Percentiles rank a stretch among this genome's conserved stretches.
phyloP scores from a whole-genome alignment of 768 basidiomycete genomes.

The Basidioascus undulatus region DNA sequence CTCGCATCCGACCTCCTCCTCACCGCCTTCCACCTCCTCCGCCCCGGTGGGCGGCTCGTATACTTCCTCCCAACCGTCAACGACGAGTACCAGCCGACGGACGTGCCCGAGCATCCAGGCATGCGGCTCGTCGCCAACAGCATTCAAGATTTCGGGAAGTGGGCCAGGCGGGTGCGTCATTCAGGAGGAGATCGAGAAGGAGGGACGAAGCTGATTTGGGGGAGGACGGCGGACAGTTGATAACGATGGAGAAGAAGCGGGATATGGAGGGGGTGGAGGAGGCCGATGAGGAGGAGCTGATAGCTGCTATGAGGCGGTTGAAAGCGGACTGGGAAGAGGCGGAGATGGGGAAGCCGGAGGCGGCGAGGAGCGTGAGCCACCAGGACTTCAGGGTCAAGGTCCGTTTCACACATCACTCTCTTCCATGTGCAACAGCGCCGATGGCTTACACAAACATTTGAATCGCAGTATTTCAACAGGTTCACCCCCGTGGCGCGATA shows the following conservation, averaged over 20 bases:
- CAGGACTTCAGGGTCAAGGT: too few species aligned
- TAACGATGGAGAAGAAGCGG: slow-evolving; percentile 78
- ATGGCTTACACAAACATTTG: too few species aligned
- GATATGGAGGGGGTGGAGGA: too few species aligned
- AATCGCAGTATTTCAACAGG: too few species aligned
- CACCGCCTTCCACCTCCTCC: slow-evolving; percentile 59
- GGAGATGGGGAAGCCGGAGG: too few species aligned
- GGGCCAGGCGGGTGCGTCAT: slow-evolving; percentile 53
- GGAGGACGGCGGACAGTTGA: slow-evolving; percentile 31
- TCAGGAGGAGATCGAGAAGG: neutral
- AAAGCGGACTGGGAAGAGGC: too few species aligned
- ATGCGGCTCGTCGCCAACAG: slow-evolving; percentile 78
- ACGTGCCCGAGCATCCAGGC: slow-evolving; percentile 53
- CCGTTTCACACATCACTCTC: too few species aligned
- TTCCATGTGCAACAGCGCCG: too few species aligned
- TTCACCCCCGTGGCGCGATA: too few species aligned
- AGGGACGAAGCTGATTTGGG: neutral
- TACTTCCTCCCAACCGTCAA: slow-evolving; percentile 75
- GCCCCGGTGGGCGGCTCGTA: slow-evolving; percentile 65
- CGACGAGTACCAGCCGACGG: slow-evolving; percentile 71
- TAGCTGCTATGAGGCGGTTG: too few species aligned
- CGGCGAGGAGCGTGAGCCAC: too few species aligned
- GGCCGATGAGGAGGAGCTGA: too few species aligned
- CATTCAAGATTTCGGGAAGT: slow-evolving; percentile 76
- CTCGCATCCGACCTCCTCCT: slow-evolving; percentile 59